phyloP scores from a whole-genome alignment of 2,329 filamentous ascomycete species.

The Fusarium dimerum region DNA sequence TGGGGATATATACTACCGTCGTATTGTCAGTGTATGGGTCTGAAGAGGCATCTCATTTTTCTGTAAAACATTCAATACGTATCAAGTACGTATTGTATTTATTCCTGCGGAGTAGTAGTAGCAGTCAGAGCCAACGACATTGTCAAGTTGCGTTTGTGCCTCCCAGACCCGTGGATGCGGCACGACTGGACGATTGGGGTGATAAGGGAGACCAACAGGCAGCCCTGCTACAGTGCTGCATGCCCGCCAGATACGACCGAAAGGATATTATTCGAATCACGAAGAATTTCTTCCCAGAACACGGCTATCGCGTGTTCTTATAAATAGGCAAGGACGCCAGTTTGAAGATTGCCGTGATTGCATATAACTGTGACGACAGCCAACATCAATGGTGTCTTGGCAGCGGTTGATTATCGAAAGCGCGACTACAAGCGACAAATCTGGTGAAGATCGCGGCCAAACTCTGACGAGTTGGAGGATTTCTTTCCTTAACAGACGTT shows the following conservation, averaged over 20 bases:
- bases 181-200: neutral
- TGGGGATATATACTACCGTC: neutral
- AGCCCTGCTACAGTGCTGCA: neutral
- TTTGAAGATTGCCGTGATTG: conserved; percentile 6
- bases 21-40: neutral
- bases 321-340: neutral
- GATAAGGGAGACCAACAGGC: neutral
- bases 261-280: no score
- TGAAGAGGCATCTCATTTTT: neutral
- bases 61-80: no score
- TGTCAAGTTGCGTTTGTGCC: neutral
- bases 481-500: neutral
- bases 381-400: conserved; percentile 18
- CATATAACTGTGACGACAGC: conserved; percentile 11
- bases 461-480: conserved; percentile 15
- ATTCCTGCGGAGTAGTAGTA: no score
- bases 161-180: neutral
- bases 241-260: neutral
- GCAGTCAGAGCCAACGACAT: neutral
- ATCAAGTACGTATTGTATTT: no score
- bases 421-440: conserved; percentile 7
- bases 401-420: conserved; percentile 11
- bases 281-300: no score
- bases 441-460: conserved; percentile 25
- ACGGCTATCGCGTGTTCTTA: no score